These are phyloP conservation scores for Colletotrichum navitas DNA, from an alignment of 2,329 filamentous ascomycete genomes.

Conservation along the genomic window DNA sequence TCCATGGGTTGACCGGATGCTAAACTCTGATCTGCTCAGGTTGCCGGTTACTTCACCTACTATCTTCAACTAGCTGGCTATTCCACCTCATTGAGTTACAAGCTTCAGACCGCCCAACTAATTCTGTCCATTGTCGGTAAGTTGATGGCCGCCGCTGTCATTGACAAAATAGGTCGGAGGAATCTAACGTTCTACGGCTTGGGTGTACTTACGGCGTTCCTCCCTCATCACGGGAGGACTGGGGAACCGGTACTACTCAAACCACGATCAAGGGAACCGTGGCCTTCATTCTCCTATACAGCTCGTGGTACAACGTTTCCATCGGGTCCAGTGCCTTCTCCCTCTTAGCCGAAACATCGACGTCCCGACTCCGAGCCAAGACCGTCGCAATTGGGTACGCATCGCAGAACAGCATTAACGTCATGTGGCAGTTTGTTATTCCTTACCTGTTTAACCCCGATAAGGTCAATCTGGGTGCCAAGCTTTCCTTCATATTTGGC, in stretches of 20 bases:
- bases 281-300: conserved; percentile 55
- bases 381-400: conserved; percentile 55
- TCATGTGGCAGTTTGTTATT: conserved; percentile 42
- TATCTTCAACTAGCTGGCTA: conserved; percentile 58
- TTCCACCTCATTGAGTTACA: conserved; percentile 52
- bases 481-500: conserved; percentile 57
- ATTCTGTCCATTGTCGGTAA: conserved; percentile 55
- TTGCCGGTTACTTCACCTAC: conserved; percentile 48
- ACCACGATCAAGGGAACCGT: conserved; percentile 45
- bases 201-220: conserved; percentile 52
- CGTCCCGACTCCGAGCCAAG: conserved; percentile 54
- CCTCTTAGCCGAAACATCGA: conserved; percentile 54
- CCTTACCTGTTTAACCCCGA: conserved; percentile 46
- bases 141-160: conserved; percentile 54
- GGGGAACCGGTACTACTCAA: conserved; percentile 47
- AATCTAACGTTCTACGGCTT: conserved; percentile 54
- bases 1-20: not conserved
- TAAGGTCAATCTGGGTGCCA: conserved; percentile 52
- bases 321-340: conserved; percentile 57
- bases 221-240: conserved; percentile 56
- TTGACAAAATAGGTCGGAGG: conserved; percentile 54
- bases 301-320: conserved; percentile 55
- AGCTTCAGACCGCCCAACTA: conserved; percentile 56
- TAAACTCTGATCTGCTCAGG: not conserved
- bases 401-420: conserved; percentile 47